Base-by-base conservation (phyloP, 2,329 filamentous ascomycete genomes). In the Calonectria naviculata region DNA sequence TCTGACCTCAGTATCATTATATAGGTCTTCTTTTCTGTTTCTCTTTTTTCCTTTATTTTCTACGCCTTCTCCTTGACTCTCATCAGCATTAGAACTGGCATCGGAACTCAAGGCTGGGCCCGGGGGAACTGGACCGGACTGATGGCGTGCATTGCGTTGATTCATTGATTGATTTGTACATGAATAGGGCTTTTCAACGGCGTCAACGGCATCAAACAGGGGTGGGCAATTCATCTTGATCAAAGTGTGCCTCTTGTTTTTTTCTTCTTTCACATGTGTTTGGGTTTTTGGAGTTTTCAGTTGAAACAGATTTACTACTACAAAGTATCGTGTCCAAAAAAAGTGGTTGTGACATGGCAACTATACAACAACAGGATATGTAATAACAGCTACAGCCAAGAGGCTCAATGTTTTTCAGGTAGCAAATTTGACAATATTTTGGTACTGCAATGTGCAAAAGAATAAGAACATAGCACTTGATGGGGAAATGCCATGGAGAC, bases 91-190 rank as follows among this genome's bases (percentile, higher is more conserved):
- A 61, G 41, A 58, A 58, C 66, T 54, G 38, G 60, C 34, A 47
- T 24, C 21, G 49, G 47, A 68, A 68, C 66, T 64, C 66, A 56
- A 46, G 66, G 66, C 66, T 68, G 58, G 58, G 44, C 49, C 66
- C 56, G 60, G 66, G 49, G 46, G 58, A 62, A 68, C 66, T 54
- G 47, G 46, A 68, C 66, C 38, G 47, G 47, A 29, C 47, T 58
- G 49, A 31, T 44, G 26, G 60, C 49, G 56, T 64, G 29, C 31
- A 49, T 38, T 63, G 60, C 21, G 28, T 24, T 44, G 52, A 38
- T 56, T 36, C n/a, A 36, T 56, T 36, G 34, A 31, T 41, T 60
- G 34, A 42, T 60, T 31, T 49, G 60, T 67, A 58, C 31, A 67
- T 29, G 61, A 60, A 61, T 29, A 61, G 56, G 56, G 36, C 19